Evolutionary conservation across 73 alveolate genomes (phyloP).

Genomic region (Paramecium primaurelia): DNA sequence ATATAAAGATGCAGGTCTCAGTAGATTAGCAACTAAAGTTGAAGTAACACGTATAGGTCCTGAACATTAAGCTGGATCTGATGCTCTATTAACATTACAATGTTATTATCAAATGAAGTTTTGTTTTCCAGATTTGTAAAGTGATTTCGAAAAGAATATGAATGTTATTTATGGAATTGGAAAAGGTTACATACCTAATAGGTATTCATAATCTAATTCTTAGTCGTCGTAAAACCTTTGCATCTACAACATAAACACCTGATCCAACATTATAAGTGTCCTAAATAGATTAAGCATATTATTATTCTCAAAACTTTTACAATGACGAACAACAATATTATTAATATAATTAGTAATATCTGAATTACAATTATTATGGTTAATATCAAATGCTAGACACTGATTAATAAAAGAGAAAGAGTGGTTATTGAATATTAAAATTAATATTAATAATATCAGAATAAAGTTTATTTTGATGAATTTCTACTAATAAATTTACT

Average conservation of each 20-base stretch:
- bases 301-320: neutral
- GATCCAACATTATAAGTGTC: neutral
- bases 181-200: slow-evolving; percentile 16
- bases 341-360: neutral
- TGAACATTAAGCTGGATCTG: slow-evolving; percentile 48
- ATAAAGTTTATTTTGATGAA: neutral
- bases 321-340: neutral
- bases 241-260: neutral
- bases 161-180: slow-evolving; percentile 42
- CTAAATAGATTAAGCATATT: neutral
- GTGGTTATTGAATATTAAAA: slow-evolving; percentile 1
- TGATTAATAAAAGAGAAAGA: neutral
- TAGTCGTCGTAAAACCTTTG: slow-evolving; percentile 8
- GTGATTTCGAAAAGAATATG: neutral
- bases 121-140: neutral
- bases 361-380: neutral
- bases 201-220: neutral
- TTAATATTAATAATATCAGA: neutral
- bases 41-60: slow-evolving; percentile 3
- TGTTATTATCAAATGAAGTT: slow-evolving; percentile 19
- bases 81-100: slow-evolving; percentile 14
- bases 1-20: slow-evolving; percentile 19
- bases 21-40: slow-evolving; percentile 2
- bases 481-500: neutral
- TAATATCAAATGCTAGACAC: neutral